Percentiles rank a stretch among this genome's conserved stretches.
Conservation (phyloP, 371 early-diverging fungal species). For the Umbelopsis sp. region DNA sequence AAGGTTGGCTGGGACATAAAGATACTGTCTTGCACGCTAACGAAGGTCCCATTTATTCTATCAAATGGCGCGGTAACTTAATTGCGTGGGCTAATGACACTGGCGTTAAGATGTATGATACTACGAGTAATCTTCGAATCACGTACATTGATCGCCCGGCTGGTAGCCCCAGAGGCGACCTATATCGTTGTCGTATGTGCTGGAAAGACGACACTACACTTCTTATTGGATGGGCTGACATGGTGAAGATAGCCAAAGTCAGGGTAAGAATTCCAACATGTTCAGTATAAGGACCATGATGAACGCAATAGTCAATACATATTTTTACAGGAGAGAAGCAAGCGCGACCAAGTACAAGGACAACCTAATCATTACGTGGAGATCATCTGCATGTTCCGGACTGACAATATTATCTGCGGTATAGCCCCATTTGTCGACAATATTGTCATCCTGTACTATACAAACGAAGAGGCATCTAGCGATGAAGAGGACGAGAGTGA, state of each 20-base stretch:
- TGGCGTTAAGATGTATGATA: slow-evolving; percentile 87
- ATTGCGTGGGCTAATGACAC: slow-evolving; percentile 95
- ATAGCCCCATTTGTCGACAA: slow-evolving; percentile 82
- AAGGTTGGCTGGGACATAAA: slow-evolving; percentile 66
- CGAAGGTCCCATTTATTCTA: slow-evolving; percentile 86
- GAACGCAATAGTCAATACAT: not conserved
- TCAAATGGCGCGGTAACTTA: slow-evolving; percentile 80
- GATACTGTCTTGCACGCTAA: slow-evolving; percentile 82
- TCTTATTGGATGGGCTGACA: slow-evolving; percentile 93
- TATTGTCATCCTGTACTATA: slow-evolving; percentile 78
- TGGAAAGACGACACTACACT: slow-evolving; percentile 84
- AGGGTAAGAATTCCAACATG: slow-evolving; percentile 42
- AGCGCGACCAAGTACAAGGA: slow-evolving; percentile 44
- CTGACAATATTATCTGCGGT: slow-evolving; percentile 89
- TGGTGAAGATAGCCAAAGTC: slow-evolving; percentile 82
- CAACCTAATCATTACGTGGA: slow-evolving; percentile 74
- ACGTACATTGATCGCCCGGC: slow-evolving; percentile 84
- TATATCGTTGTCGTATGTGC: slow-evolving; percentile 82
- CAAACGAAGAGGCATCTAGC: slow-evolving; percentile 32
- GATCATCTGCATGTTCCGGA: slow-evolving; percentile 78
- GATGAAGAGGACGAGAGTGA: slow-evolving; percentile 30
- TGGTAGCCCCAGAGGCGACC: slow-evolving; percentile 83
- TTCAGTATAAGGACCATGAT: not conserved
- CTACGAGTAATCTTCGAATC: slow-evolving; percentile 68
- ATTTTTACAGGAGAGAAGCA: slow-evolving; percentile 44